Percentiles rank a stretch among this genome's conserved stretches.
Conservation (phyloP, 441 rosid species). For the Rhodomyrtus psidioides region DNA sequence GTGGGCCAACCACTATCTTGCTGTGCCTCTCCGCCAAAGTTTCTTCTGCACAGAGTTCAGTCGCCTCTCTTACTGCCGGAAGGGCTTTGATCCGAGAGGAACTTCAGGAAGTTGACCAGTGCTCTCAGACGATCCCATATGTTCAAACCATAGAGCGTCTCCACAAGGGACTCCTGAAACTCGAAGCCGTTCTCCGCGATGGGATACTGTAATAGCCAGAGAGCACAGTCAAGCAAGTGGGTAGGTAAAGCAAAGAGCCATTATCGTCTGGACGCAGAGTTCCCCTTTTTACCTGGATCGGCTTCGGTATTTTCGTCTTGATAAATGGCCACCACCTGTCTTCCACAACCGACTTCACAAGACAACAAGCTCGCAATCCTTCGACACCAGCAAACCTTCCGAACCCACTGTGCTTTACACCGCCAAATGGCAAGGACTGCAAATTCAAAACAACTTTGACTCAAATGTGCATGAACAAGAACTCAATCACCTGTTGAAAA, state of each 20-base stretch:
- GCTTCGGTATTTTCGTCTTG: conserved; percentile 86
- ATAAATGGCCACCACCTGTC: conserved; percentile 94
- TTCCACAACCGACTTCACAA: conserved; percentile 87
- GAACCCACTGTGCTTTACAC: conserved; percentile 92
- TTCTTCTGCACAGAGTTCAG: neutral
- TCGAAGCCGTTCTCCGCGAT: conserved; percentile 74
- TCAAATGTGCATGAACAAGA: neutral
- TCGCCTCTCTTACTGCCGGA: conserved; percentile 33
- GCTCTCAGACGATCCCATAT: conserved; percentile 83
- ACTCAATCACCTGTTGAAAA: neutral
- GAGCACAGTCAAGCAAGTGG: neutral
- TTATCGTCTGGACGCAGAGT: neutral
- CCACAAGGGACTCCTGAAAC: conserved; percentile 81
- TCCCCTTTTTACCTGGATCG: conserved; percentile 59
- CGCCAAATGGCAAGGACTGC: conserved; percentile 97
- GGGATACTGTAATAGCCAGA: conserved; percentile 54
- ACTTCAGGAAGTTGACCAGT: conserved; percentile 65
- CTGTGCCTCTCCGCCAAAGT: neutral
- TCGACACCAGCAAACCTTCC: conserved; percentile 94
- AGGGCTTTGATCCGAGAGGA: conserved; percentile 48
- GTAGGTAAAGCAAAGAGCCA: neutral
- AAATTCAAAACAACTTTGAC: neutral
- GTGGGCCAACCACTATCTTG: neutral
- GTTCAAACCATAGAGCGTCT: conserved; percentile 75
- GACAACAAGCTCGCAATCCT: conserved; percentile 93